Conservation (phyloP, 2,329 filamentous ascomycete genomes). For the Kalmusia sp. region DNA sequence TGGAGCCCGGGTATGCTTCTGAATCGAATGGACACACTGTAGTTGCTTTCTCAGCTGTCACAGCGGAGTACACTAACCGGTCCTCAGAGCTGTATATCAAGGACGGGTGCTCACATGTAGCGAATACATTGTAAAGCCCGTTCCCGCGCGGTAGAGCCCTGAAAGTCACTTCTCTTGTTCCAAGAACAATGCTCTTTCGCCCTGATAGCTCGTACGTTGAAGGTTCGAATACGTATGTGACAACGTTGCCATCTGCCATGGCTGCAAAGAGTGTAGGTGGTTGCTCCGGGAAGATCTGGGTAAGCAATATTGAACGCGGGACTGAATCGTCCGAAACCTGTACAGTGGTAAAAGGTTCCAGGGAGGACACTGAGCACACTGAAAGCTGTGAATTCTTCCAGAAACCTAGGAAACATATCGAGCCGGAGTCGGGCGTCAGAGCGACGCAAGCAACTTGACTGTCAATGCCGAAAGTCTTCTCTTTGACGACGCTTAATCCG, state of each 20-base stretch:
- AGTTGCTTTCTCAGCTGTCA: slow-evolving; percentile 85
- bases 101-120: slow-evolving; percentile 91
- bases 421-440: slow-evolving; percentile 67
- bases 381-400: slow-evolving; percentile 85
- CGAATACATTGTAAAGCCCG: slow-evolving; percentile 79
- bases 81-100: slow-evolving; percentile 90
- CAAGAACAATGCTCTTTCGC: slow-evolving; percentile 82
- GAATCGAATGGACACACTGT: slow-evolving; percentile 84
- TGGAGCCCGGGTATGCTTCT: slow-evolving; percentile 78
- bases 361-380: slow-evolving; percentile 71
- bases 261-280: slow-evolving; percentile 83
- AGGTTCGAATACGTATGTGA: slow-evolving; percentile 77
- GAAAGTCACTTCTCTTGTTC: slow-evolving; percentile 83
- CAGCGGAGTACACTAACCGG: slow-evolving; percentile 88
- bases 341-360: slow-evolving; percentile 70
- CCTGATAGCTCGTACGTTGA: slow-evolving; percentile 69
- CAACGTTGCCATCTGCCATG: slow-evolving; percentile 89
- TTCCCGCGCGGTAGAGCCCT: slow-evolving; percentile 75
- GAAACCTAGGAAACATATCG: slow-evolving; percentile 82
- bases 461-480: slow-evolving; percentile 67
- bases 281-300: slow-evolving; percentile 72
- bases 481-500: slow-evolving; percentile 63
- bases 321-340: slow-evolving; percentile 70
- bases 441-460: slow-evolving; percentile 89
- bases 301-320: slow-evolving; percentile 80